Evolutionary conservation across 176 grass and related monocot species (phyloP).

Genomic region (Triticum dicoccoides): DNA sequence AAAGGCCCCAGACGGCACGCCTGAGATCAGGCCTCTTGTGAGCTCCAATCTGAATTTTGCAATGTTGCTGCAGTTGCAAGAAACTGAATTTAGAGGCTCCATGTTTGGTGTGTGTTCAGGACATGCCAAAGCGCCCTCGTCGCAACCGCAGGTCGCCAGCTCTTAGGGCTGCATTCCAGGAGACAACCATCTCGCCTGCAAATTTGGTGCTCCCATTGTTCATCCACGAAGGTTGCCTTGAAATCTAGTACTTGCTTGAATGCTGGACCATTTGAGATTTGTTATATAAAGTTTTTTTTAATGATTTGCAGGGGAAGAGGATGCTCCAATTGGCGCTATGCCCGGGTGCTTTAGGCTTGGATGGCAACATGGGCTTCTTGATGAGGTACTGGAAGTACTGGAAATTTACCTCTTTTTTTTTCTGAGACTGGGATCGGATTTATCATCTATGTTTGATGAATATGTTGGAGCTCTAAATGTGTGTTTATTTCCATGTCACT

Average conservation of each 20-base stretch:
- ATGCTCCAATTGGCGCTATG: constrained; percentile 95
- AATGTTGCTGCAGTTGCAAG: not conserved
- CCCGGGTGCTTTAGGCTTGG: constrained; percentile 95
- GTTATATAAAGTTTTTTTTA: not conserved
- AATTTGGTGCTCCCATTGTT: constrained; percentile 93
- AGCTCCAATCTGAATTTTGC: constrained; percentile 2
- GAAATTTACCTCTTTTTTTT: not conserved
- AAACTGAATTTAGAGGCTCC: not conserved
- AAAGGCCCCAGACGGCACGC: constrained; percentile 71
- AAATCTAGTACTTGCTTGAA: not conserved
- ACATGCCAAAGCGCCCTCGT: constrained; percentile 74
- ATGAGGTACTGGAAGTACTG: constrained; percentile 54
- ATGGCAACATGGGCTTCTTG: constrained; percentile 89
- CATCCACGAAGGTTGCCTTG: constrained; percentile 85
- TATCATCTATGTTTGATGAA: not conserved
- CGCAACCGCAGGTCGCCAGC: constrained; percentile 74
- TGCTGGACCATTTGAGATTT: not conserved
- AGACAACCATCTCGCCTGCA: constrained; percentile 62
- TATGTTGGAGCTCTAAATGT: not conserved
- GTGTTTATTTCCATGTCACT: not conserved
- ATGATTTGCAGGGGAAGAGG: constrained; percentile 64
- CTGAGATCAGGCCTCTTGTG: constrained; percentile 76
- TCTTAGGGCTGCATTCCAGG: constrained; percentile 85
- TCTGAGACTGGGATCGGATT: not conserved
- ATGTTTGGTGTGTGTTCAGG: constrained; percentile 30